Percentiles rank a stretch among this genome's conserved stretches.
Evolutionary conservation across 768 basidiomycete species (phyloP).

Genomic region (Amanita polypyramis): DNA sequence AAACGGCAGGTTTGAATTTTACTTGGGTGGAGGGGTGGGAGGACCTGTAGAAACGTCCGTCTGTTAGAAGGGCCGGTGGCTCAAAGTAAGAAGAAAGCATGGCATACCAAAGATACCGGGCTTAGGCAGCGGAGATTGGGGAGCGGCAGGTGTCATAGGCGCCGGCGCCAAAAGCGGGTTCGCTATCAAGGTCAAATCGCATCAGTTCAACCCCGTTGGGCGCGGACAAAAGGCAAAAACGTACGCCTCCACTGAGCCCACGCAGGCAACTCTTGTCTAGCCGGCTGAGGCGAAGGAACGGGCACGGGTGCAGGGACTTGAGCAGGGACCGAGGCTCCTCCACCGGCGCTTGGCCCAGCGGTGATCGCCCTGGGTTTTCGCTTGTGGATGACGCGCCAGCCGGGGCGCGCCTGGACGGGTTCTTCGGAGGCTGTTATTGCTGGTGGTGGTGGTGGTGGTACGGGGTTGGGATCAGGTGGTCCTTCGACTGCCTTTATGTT

Average conservation of each 20-base stretch:
- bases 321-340: conserved; percentile 23
- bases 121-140: conserved; percentile 39
- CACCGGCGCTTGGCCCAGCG: conserved; percentile 20
- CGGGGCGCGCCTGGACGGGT: conserved; percentile 48
- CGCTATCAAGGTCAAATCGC: conserved; percentile 31
- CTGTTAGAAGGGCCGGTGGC: not conserved
- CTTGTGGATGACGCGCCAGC: conserved; percentile 67
- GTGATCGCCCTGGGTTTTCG: conserved; percentile 37
- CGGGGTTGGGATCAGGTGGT: conserved; percentile 22
- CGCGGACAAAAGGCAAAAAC: no score
- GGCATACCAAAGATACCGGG: conserved; percentile 55
- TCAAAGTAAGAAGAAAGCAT: not conserved
- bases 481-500: conserved; percentile 27
- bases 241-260: conserved; percentile 84
- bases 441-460: conserved; percentile 36
- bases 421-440: conserved; percentile 42
- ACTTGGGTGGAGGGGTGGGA: conserved; percentile 36
- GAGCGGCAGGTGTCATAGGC: conserved; percentile 23
- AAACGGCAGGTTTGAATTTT: not conserved
- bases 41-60: conserved; percentile 21
- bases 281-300: conserved; percentile 27
- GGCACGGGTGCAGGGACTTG: conserved; percentile 29
- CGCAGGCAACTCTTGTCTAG: conserved; percentile 51
- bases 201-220: no score
- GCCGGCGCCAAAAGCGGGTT: conserved; percentile 52